Percentiles rank a stretch among this genome's conserved stretches.
Evolutionary conservation across 2,329 filamentous ascomycete species (phyloP).

Genomic region (Fusarium succisae): DNA sequence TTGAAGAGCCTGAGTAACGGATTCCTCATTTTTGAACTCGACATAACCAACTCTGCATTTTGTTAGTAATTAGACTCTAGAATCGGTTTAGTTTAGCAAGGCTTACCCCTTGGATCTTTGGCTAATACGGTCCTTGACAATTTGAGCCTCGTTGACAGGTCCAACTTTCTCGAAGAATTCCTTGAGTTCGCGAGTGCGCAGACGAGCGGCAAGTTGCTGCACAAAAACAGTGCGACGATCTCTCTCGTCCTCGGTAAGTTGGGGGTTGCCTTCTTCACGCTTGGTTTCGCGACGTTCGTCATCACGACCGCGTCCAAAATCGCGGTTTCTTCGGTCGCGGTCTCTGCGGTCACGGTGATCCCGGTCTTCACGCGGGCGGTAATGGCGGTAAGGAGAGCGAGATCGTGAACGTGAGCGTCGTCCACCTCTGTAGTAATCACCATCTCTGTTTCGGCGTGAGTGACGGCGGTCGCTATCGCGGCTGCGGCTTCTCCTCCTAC

Average conservation of each 20-base stretch:
- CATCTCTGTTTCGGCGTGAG: conserved; percentile 77
- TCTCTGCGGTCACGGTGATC: conserved; percentile 62
- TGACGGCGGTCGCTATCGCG: conserved; percentile 79
- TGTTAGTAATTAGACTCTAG: neutral
- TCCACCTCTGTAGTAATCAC: conserved; percentile 71
- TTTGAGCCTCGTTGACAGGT: conserved; percentile 95
- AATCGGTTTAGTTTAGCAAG: neutral
- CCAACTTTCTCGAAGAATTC: conserved; percentile 96
- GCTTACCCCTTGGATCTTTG: conserved; percentile 95
- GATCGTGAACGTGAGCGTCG: conserved; percentile 73
- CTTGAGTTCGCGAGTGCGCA: conserved; percentile 91
- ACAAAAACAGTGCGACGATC: conserved; percentile 98
- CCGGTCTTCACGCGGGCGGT: conserved; percentile 64
- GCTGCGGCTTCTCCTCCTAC: conserved; percentile 82
- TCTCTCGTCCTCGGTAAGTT: conserved; percentile 92
- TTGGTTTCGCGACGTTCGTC: conserved; percentile 55
- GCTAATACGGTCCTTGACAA: conserved; percentile 97
- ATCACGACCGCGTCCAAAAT: conserved; percentile 64
- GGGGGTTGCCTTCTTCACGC: conserved; percentile 67
- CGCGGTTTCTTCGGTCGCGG: conserved; percentile 62
- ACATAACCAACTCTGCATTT: conserved; percentile 92
- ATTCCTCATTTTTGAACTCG: conserved; percentile 97
- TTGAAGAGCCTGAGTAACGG: conserved; percentile 90
- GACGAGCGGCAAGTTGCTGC: conserved; percentile 93
- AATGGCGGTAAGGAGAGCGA: conserved; percentile 72